A percentile compares a stretch with the other conserved stretches of the same genome.
Conservation (phyloP, 2,329 filamentous ascomycete genomes). For the Aspergillus unguis region DNA sequence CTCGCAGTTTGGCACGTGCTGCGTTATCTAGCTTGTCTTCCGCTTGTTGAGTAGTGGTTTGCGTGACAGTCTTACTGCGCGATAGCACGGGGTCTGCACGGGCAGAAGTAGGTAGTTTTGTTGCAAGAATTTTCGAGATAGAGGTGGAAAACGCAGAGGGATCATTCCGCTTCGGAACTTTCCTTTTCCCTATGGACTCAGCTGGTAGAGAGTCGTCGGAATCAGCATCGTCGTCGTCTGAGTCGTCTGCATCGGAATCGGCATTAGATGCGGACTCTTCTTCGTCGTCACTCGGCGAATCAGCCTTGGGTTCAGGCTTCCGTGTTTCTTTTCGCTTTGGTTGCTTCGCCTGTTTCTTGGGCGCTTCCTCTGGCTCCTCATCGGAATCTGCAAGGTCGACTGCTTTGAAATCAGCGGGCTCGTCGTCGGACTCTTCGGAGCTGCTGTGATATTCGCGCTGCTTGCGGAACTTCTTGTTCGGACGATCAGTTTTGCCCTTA, state of each 20-base stretch:
- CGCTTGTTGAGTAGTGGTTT: constrained; percentile 67
- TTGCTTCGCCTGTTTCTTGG: constrained; percentile 23
- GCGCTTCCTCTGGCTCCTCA: constrained; percentile 30
- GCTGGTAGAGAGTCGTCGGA: constrained; percentile 42
- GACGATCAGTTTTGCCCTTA: constrained; percentile 50
- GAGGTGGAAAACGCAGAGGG: constrained; percentile 87
- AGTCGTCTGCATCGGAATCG: constrained; percentile 26
- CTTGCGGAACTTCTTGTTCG: constrained; percentile 60
- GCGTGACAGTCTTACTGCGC: constrained; percentile 70
- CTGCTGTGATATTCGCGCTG: constrained; percentile 62
- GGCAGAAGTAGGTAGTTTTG: constrained; percentile 78
- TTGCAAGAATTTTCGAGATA: constrained; percentile 86
- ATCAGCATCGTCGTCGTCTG: constrained; percentile 40
- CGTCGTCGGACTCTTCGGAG: constrained; percentile 53
- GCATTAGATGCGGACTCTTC: constrained; percentile 23
- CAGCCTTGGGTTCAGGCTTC: constrained; percentile 16
- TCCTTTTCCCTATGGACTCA: constrained; percentile 38
- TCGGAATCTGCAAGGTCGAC: constrained; percentile 50
- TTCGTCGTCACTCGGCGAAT: constrained; percentile 16
- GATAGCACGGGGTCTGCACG: constrained; percentile 88
- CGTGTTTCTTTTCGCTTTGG: constrained; percentile 17
- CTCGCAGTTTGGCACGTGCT: constrained; percentile 72
- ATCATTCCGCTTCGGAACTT: constrained; percentile 74
- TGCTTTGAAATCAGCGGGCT: constrained; percentile 46
- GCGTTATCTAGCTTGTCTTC: constrained; percentile 78